Evolutionary conservation across 495 filamentous ascomycete genomes (phyloP), one percentile per base, ranked within the genome.

Genomic region (Xylaria scruposa): DNA sequence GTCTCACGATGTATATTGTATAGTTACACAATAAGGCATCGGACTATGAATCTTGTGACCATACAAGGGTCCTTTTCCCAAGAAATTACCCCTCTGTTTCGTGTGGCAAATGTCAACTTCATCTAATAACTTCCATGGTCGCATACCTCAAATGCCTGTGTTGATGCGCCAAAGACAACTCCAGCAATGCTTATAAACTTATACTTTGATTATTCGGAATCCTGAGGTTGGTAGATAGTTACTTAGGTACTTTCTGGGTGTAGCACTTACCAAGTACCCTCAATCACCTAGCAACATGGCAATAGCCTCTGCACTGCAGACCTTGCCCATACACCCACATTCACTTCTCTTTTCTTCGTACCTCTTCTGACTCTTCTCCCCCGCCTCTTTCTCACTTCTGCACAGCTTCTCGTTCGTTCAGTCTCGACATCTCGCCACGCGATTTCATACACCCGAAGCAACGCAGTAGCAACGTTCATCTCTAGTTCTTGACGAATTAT

Each of bases 21-120:
- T 40, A 60, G 58, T 60, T 60, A 60, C 58, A 60, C 58, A 60
- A 60, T 19, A 4, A 21, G 17, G 12, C 9, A 60, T n/a, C 3
- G 31, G 58, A 31, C 31, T 1, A 60, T 19, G 17, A 19, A 36
- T 21, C 4, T n/a, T 60, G 58, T 60, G 33, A 12, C 7, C 17
- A 60, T 60, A 31, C 10, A 60, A 60, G 58, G 58, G 58, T 21
- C 10, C 21, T n/a, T 8, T 60, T 60, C 8, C 31, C 7, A 38
- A 38, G 7, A n/a, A 10, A 2, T 33, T 60, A 60, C 58, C 58
- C 58, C 33, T 60, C 58, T 60, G 19, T 13, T 7, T n/a, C 9
- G 21, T 12, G 21, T 12, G 2, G 6, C 17, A 40, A 36, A 36
- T 10, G 19, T 12, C 58, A 38, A 60, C 58, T 60, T 60, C 31